phyloP scores from a whole-genome alignment of 139 green algal species.

The Trebouxia sp. region DNA sequence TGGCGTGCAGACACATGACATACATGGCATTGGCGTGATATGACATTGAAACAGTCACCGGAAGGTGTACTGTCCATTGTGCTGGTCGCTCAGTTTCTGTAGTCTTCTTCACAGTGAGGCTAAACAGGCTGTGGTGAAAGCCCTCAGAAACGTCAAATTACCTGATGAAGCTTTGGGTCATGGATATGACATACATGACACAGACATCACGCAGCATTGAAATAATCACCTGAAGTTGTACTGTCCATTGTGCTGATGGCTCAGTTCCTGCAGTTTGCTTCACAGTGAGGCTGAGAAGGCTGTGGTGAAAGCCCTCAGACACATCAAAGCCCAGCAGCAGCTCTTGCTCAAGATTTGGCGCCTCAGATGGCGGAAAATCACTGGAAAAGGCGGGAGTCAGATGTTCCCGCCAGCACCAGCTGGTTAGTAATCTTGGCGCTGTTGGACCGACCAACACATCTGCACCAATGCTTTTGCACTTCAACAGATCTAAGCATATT shows the following conservation, averaged over 20 bases:
- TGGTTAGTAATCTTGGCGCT: not conserved
- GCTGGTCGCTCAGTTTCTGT: too few species aligned
- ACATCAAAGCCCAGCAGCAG: constrained; percentile 19
- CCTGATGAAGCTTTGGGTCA: too few species aligned
- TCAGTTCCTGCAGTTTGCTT: too few species aligned
- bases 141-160: not conserved
- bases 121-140: constrained; percentile 1
- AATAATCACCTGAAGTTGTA: too few species aligned
- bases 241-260: too few species aligned
- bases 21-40: too few species aligned
- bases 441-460: not conserved
- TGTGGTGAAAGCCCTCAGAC: not conserved
- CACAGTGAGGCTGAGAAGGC: constrained; percentile 10
- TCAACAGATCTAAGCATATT: too few species aligned
- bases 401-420: not conserved
- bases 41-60: too few species aligned
- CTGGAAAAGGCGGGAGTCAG: not conserved
- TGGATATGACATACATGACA: too few species aligned
- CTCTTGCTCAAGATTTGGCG: not conserved
- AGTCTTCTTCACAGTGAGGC: not conserved
- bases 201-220: too few species aligned
- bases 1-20: too few species aligned
- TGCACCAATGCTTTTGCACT: not conserved
- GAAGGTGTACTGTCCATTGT: too few species aligned
- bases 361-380: not conserved